Base-by-base conservation (phyloP, 1,284 basidiomycete species). In the Ganoderma resinaceum region DNA sequence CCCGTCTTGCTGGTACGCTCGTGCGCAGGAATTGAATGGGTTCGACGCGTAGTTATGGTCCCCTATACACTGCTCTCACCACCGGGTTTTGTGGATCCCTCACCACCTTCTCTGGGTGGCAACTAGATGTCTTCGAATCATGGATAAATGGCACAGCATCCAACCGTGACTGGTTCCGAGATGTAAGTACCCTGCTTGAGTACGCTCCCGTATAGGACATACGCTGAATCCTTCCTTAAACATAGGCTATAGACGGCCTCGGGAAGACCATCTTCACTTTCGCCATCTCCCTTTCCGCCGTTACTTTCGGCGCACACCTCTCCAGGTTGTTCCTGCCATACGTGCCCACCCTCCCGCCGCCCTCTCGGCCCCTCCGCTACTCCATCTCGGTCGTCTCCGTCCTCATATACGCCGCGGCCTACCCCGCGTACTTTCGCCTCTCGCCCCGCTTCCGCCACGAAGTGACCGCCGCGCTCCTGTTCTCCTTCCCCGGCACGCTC, bases 101-200 rank as follows among this genome's bases (percentile, higher is more conserved):
- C 73, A 99, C 98, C 4, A 99, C 97, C 0, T 99, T 99, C 82
- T 98, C 96, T 4, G 88, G 91, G 20, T 99, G 98, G 97, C 95
- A 98, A 80, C 78, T 95, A 9, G 93, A 96, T 71, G 82, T 96
- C 1, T 99, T 97, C 77, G 81, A 87, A 62, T 93, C 96, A 0
- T 99, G 96, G 87, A 86, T 93, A 0, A 94, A 99, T 78, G 82
- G 86, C 20, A 80, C 82, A 18, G 80, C 85, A 16, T 87, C 83
- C 64, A 76, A 85, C 68, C 87, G 94, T 60, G 83, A 86, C 65
- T 92, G 95, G 64, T 84, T 99, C 52, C 85, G 90, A 74, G 90
- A 95, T 78, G 97, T 96, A 73, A 67, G 93, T 83, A 2, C 37
- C 63, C n/a, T 35, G 8, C 20, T n/a, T 14, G 18, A n/a, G n/a